These are phyloP conservation scores for Skeletonema menzelii DNA, from an alignment of 108 stramenopile genomes.

Conservation along the genomic window DNA sequence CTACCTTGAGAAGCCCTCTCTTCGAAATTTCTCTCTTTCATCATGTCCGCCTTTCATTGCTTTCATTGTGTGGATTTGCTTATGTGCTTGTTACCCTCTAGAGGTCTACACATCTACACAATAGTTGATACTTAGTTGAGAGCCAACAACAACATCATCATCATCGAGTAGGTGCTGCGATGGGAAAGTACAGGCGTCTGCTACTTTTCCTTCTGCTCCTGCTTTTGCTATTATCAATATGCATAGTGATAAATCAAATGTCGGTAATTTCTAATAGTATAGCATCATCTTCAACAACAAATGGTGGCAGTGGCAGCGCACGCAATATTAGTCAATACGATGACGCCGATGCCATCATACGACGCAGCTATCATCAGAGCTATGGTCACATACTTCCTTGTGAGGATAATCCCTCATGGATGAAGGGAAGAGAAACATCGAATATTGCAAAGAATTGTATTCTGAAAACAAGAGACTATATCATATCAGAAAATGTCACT, in stretches of 20 bases:
- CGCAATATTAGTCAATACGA: not conserved
- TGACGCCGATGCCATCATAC: constrained; percentile 41
- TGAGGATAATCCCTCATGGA: not conserved
- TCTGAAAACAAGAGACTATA: constrained; percentile 7
- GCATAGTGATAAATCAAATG: not conserved
- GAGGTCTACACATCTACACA: no score
- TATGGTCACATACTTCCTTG: constrained; percentile 41
- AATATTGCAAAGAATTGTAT: constrained; percentile 14
- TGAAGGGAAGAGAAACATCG: not conserved
- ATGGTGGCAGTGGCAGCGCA: not conserved
- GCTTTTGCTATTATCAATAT: not conserved
- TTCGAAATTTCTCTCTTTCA: no score
- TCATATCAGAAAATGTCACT: not conserved
- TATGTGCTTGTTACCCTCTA: no score
- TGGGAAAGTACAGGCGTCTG: not conserved
- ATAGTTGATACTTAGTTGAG: no score
- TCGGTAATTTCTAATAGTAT: not conserved
- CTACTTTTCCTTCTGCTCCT: not conserved
- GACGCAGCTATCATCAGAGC: constrained; percentile 21
- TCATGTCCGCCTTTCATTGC: no score
- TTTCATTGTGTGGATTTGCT: no score
- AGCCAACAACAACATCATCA: not conserved
- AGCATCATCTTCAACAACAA: not conserved
- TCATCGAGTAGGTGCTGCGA: no score
- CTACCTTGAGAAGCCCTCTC: no score